Percentiles rank a stretch among this genome's conserved stretches.
phyloP scores from a whole-genome alignment of 495 filamentous ascomycete species.

The Penicillium daleae region DNA sequence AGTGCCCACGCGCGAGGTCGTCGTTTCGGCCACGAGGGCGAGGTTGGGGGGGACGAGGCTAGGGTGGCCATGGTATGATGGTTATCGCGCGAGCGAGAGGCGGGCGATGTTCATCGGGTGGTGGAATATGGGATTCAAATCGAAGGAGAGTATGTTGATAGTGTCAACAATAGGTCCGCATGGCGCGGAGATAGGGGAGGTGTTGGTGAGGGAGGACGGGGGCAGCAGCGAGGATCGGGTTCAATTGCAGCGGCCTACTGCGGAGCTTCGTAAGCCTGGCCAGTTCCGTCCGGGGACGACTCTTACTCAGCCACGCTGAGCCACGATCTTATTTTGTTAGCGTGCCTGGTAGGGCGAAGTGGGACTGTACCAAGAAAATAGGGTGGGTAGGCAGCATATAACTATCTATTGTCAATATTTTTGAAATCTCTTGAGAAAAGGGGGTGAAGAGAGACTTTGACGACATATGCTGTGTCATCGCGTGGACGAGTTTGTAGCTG shows the following conservation, averaged over 20 bases:
- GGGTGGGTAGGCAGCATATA: neutral
- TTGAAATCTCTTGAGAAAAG: neutral
- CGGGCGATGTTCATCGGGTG: conserved; percentile 21
- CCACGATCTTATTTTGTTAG: conserved; percentile 9
- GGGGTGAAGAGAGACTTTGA: neutral
- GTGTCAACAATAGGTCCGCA: conserved; percentile 18
- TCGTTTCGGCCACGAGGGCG: conserved; percentile 55
- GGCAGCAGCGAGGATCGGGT: neutral
- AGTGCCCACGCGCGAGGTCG: conserved; percentile 66
- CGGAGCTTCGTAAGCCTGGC: conserved; percentile 6
- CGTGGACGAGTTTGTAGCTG: neutral
- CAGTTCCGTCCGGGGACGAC: neutral
- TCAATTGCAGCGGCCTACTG: neutral
- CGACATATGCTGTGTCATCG: conserved; percentile 1
- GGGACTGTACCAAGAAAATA: conserved; percentile 4
- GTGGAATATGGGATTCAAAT: neutral
- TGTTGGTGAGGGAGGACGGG: neutral
- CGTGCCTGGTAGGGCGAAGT: conserved; percentile 2
- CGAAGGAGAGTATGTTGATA: neutral
- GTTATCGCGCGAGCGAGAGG: conserved; percentile 17
- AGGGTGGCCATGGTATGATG: conserved; percentile 45
- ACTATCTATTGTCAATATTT: too few species aligned
- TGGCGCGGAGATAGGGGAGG: conserved; percentile 2
- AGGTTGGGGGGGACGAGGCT: conserved; percentile 47
- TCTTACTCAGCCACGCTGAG: conserved; percentile 13